Evolutionary conservation across 768 basidiomycete species (phyloP).

Genomic region (Boletus speciosus): DNA sequence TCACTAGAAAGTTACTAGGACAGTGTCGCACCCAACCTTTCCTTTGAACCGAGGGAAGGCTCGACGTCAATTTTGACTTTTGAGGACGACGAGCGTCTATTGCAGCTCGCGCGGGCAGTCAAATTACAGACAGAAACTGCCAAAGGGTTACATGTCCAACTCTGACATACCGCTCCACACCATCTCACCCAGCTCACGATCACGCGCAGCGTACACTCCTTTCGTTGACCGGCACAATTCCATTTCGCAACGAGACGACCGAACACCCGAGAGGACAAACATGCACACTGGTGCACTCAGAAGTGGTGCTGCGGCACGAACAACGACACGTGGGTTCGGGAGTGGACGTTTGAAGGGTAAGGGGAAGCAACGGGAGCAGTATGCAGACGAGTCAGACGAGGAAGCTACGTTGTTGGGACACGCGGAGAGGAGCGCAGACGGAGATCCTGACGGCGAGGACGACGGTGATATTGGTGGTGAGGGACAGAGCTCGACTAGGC

Average conservation of each 20-base stretch:
- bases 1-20: not conserved
- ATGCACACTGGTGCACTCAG: slow-evolving; percentile 34
- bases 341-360: slow-evolving; percentile 31
- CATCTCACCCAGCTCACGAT: slow-evolving; percentile 46
- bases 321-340: slow-evolving; percentile 15
- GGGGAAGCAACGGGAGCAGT: slow-evolving; percentile 49
- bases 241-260: slow-evolving; percentile 21
- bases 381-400: slow-evolving; percentile 64
- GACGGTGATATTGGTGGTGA: slow-evolving; percentile 36
- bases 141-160: slow-evolving; percentile 25
- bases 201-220: slow-evolving; percentile 46
- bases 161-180: slow-evolving; percentile 71
- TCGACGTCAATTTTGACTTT: not conserved
- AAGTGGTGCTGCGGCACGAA: slow-evolving; percentile 32
- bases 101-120: not conserved
- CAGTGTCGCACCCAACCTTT: not conserved
- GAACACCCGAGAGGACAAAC: slow-evolving; percentile 5
- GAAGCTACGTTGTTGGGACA: slow-evolving; percentile 46
- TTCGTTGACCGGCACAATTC: slow-evolving; percentile 32
- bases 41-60: not conserved
- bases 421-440: slow-evolving; percentile 33
- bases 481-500: slow-evolving; percentile 25
- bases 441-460: slow-evolving; percentile 36
- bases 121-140: not conserved
- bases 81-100: slow-evolving; percentile 1